Evolutionary conservation across 371 early-diverging fungal genomes (phyloP), one percentile per base, ranked within the genome.

Genomic region (Blakeslea trispora): DNA sequence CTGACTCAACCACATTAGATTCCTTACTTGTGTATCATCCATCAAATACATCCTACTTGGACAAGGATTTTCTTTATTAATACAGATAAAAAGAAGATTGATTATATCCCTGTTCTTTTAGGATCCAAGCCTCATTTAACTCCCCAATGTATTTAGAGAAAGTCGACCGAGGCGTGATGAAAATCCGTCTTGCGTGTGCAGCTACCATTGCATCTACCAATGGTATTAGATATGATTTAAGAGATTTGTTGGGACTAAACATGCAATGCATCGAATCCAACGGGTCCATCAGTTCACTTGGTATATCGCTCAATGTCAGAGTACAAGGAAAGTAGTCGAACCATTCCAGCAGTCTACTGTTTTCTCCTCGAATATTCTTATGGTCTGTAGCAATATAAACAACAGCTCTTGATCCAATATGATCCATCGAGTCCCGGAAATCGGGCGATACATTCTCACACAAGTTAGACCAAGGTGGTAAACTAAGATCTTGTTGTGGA

Each of bases 371-470:
- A 39, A 74, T 64, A 45, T 72, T 62, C 21, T 43, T 40, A 1
- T 68, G 64, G 51, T 77, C 78, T 10, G 78, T 77, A 4, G 78
- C 78, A 61, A 77, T 72, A 57, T 70, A 77, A 5, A 77, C 49
- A 15, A 77, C 59, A 0, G 68, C 61, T 6, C 71, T 66, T 45
- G 63, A 62, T n/a, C 57, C 56, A 14, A 57, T n/a, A n/a, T 61
- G 35, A 0, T 59, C 59, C 31, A 37, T 51, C n/a, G 55, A 52
- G 0, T 45, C 51, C 4, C 43, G 32, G 57, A 70, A 64, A 39
- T 64, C 43, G 7, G 72, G 57, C 14, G 74, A 68, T 15, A 60
- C 62, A 35, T 55, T 59, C 41, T 59, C 41, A 42, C 65, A 64
- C 1, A 55, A 14, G 40, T 64, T 64, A 13, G 59, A 51, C 65